A percentile compares a stretch with the other conserved stretches of the same genome.
phyloP scores from a whole-genome alignment of 371 early-diverging fungal species.

The Syncephalis plumigaleata region DNA sequence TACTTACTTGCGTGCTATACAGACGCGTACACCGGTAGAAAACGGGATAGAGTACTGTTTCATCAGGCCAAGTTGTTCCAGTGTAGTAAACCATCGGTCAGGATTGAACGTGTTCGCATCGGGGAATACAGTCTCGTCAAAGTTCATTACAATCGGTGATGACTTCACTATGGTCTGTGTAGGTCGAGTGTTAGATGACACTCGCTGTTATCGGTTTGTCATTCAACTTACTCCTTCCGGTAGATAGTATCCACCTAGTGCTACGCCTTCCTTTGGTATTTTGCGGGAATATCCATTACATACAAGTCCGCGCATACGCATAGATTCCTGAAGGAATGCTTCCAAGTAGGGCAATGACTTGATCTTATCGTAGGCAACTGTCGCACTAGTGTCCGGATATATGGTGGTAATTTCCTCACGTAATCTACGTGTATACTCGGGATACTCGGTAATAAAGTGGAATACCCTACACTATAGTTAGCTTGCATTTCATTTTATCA shows the following conservation, averaged over 20 bases:
- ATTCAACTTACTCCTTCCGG: no score
- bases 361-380: not conserved
- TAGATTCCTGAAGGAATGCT: not conserved
- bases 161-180: not conserved
- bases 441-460: not conserved
- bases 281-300: not conserved
- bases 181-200: no score
- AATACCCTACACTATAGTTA: no score
- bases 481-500: no score
- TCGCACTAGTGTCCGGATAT: not conserved
- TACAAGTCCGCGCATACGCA: not conserved
- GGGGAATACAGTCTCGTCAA: not conserved
- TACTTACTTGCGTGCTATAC: constrained; percentile 2
- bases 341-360: not conserved
- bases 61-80: not conserved
- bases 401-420: not conserved
- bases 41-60: constrained; percentile 1
- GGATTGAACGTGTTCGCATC: not conserved
- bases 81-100: not conserved
- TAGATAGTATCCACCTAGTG: not conserved
- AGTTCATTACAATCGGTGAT: not conserved
- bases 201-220: no score
- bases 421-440: not conserved
- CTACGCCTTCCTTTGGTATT: not conserved
- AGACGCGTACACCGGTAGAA: not conserved